Percentiles rank a stretch among this genome's conserved stretches.
Evolutionary conservation across 1,139 yeast species (phyloP).

Genomic region (Hanseniaspora gamundiae): DNA sequence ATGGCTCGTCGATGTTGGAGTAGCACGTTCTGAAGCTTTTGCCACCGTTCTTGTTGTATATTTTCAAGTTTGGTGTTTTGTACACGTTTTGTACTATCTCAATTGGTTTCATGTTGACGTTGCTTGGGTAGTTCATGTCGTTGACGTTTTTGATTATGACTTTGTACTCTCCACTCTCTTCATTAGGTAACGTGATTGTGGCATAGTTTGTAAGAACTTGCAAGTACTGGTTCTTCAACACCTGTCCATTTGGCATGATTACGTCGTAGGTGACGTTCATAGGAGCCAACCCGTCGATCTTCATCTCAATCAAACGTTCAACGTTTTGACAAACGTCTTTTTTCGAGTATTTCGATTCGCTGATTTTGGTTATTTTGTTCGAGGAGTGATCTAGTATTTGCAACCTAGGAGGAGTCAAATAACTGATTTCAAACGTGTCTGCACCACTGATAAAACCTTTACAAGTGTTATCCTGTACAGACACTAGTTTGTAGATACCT

Average conservation of each 20-base stretch:
- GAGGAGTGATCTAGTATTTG: slow-evolving; percentile 23
- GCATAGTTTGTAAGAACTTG: slow-evolving; percentile 43
- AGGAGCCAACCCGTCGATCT: slow-evolving; percentile 55
- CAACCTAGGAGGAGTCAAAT: slow-evolving; percentile 46
- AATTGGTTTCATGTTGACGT: slow-evolving; percentile 29
- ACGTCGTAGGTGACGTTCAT: slow-evolving; percentile 61
- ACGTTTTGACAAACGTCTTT: slow-evolving; percentile 37
- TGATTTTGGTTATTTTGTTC: slow-evolving; percentile 17
- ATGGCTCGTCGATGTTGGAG: slow-evolving; percentile 29
- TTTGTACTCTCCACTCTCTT: slow-evolving; percentile 43
- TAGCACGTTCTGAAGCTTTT: slow-evolving; percentile 48
- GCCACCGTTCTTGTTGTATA: slow-evolving; percentile 31
- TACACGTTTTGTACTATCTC: slow-evolving; percentile 48
- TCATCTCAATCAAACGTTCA: slow-evolving; percentile 38
- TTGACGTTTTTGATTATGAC: slow-evolving; percentile 51
- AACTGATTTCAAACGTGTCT: slow-evolving; percentile 33
- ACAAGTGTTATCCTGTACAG: slow-evolving; percentile 57
- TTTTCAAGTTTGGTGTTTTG: slow-evolving; percentile 46
- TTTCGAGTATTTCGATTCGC: slow-evolving; percentile 18
- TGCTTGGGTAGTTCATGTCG: slow-evolving; percentile 45
- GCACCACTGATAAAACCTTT: slow-evolving; percentile 40
- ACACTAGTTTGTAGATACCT: slow-evolving; percentile 51
- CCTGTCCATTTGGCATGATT: slow-evolving; percentile 43
- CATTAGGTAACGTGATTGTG: slow-evolving; percentile 31
- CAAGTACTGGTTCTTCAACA: slow-evolving; percentile 23